Percentiles rank a stretch among this genome's conserved stretches.
Conservation (phyloP, 805 yeast genomes). For the Saccharomycopsis fermentans region DNA sequence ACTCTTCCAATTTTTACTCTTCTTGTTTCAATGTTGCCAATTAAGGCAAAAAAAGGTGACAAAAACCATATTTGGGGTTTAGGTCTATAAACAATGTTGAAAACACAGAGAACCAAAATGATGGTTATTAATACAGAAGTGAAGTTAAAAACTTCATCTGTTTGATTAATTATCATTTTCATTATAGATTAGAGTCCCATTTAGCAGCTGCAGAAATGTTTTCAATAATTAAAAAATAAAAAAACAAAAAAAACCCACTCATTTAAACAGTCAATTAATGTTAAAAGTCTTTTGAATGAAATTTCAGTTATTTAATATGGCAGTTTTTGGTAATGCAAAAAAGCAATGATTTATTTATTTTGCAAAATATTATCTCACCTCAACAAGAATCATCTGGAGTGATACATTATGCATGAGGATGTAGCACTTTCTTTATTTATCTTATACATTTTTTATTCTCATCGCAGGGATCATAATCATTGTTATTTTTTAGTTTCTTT, state of each 20-base stretch:
- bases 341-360: too few species aligned
- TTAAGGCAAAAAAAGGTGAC: slow-evolving; percentile 3
- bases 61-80: slow-evolving; percentile 1
- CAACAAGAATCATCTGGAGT: slow-evolving; percentile 12
- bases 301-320: too few species aligned
- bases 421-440: too few species aligned
- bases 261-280: too few species aligned
- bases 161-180: neutral
- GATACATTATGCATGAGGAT: slow-evolving; percentile 27
- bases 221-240: too few species aligned
- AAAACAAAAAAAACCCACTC: too few species aligned
- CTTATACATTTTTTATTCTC: slow-evolving; percentile 25
- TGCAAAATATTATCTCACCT: too few species aligned
- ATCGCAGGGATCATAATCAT: slow-evolving; percentile 30
- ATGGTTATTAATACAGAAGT: neutral
- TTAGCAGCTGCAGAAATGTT: neutral
- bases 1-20: neutral
- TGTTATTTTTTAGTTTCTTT: too few species aligned
- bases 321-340: too few species aligned
- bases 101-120: neutral
- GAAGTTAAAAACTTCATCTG: neutral
- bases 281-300: too few species aligned
- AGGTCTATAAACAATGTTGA: neutral
- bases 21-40: neutral
- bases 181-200: neutral